Evolutionary conservation across 192 early-diverging fungal species (phyloP).

Genomic region (Coemansia sp.): DNA sequence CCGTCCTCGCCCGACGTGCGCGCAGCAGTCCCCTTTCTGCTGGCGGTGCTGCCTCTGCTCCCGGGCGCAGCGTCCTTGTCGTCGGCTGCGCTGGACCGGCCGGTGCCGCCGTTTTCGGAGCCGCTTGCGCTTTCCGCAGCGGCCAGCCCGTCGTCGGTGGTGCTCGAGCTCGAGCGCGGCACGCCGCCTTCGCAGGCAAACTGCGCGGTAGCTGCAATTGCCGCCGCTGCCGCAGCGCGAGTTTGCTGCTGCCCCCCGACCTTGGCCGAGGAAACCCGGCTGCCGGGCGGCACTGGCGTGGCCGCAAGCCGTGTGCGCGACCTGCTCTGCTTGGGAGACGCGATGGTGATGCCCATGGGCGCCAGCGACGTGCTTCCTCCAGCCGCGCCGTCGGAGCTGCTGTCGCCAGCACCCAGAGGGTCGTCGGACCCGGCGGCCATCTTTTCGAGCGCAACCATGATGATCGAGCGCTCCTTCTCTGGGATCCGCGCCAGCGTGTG

Average conservation of each 20-base stretch:
- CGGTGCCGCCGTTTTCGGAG: neutral
- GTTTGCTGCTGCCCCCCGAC: neutral
- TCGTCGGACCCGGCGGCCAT: slow-evolving; percentile 9
- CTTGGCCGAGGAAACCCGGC: neutral
- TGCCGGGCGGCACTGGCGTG: slow-evolving; percentile 2
- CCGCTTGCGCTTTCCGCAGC: neutral
- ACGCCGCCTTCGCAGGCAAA: slow-evolving; percentile 4
- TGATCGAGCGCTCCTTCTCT: slow-evolving; percentile 31
- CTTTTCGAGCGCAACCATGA: slow-evolving; percentile 34
- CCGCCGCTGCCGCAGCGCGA: slow-evolving; percentile 25
- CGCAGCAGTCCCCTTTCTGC: neutral
- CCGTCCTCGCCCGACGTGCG: neutral
- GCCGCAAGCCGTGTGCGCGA: slow-evolving; percentile 8
- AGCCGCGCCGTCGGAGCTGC: neutral
- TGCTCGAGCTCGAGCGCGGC: neutral
- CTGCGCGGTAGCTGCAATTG: slow-evolving; percentile 27
- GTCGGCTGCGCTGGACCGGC: slow-evolving; percentile 6
- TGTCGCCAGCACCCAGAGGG: slow-evolving; percentile 1
- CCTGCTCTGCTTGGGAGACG: slow-evolving; percentile 1
- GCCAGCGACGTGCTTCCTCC: neutral
- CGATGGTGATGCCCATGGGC: neutral
- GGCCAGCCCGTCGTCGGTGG: neutral
- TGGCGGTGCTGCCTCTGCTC: slow-evolving; percentile 6
- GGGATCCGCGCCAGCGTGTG: slow-evolving; percentile 37
- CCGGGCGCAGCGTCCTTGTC: neutral